These are phyloP conservation scores for Albizia julibrissin DNA, from an alignment of 306 rosid species.

Conservation along the genomic window DNA sequence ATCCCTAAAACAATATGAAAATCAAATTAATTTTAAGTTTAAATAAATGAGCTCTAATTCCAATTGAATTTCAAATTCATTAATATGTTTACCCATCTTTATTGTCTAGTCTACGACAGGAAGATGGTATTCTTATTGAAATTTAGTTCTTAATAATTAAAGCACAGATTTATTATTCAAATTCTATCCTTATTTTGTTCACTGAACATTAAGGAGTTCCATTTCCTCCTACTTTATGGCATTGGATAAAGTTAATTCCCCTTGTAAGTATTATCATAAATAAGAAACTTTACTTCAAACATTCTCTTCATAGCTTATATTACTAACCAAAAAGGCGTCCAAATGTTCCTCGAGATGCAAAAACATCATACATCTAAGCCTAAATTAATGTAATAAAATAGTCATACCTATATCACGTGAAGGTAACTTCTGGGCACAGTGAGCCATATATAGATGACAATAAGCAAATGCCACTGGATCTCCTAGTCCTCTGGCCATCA, in stretches of 20 bases:
- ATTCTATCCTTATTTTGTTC: background rate
- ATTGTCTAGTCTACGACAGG: background rate
- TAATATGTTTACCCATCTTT: background rate
- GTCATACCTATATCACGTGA: slow-evolving; percentile 66
- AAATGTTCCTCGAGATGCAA: background rate
- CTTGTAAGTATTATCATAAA: background rate
- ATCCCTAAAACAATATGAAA: too few relatives aligned
- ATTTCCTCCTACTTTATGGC: too few relatives aligned
- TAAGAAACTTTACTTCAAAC: background rate
- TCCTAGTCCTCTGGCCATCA: slow-evolving; percentile 87
- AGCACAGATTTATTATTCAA: too few relatives aligned
- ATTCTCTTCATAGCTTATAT: background rate
- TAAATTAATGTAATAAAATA: background rate
- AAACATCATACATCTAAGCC: slow-evolving; percentile 21
- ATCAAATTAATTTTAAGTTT: too few relatives aligned
- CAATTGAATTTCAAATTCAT: background rate
- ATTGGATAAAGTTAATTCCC: too few relatives aligned
- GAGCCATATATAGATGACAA: slow-evolving; percentile 76
- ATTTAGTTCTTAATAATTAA: too few relatives aligned
- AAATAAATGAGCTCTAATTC: too few relatives aligned
- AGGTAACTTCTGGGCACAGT: slow-evolving; percentile 77
- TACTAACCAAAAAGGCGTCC: slow-evolving; percentile 10
- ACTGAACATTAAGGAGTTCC: too few relatives aligned
- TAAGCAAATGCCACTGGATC: slow-evolving; percentile 93
- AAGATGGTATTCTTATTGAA: background rate